Evolutionary conservation across 2,329 filamentous ascomycete genomes (phyloP), one percentile per base, ranked within the genome.

Genomic region (Cordyceps farinosa): DNA sequence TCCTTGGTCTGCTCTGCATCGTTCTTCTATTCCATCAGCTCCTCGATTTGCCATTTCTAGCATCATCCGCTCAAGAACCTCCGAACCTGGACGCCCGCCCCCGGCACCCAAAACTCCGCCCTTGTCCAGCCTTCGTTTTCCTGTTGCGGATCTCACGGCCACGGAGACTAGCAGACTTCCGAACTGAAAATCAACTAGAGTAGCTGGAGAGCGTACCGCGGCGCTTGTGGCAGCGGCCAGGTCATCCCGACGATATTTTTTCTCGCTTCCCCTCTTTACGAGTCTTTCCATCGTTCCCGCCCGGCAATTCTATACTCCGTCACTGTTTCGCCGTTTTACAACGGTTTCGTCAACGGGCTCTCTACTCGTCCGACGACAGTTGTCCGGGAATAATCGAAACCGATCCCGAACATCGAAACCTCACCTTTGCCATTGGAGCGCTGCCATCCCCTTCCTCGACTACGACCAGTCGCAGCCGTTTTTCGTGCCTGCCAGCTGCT

Each of bases 101-200:
- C 34, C 27, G 29, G 15, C 27, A 42, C 57, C 17, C 48, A 44
- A 22, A 52, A 50, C 32, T 59, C 44, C 56, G 56, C 56, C 44
- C 32, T 38, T 29, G 32, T 56, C n/a, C 40, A 57, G 44, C 17
- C n/a, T n/a, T 60, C 34, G 36, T 45, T 45, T 51, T 60, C 47
- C 29, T 44, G 47, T 60, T 45, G 57, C 57, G 47, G 47, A 60
- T 36, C 57, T 44, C 34, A 51, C 57, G 47, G 57, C 57, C 13
- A 60, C 57, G 57, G 57, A 52, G 57, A 60, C 47, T 52, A 60
- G 15, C 17, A 60, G 57, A 60, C 57, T 17, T 38, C 56, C 45
- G 56, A 50, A 48, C 44, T 27, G 54, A 34, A 57, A 50, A 34
- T 10, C 54, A 57, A 27, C 54, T 57, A 36, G 27, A 57, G 27